These are phyloP conservation scores for Diaporthe sp. DNA, from an alignment of 2,329 filamentous ascomycete species.

Conservation along the genomic window DNA sequence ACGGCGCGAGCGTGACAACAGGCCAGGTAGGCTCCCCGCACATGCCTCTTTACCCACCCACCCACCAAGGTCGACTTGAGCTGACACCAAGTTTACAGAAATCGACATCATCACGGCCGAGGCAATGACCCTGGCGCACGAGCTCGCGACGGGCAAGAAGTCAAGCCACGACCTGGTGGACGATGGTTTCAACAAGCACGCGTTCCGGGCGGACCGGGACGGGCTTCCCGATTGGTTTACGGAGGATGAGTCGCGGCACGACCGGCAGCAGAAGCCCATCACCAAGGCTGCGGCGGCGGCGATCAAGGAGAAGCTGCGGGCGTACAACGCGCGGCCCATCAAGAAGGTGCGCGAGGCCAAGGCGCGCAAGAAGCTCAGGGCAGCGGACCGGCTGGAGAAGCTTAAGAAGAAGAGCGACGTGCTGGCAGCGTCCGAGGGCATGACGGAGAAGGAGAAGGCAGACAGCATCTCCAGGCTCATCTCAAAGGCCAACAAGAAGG, in stretches of 20 bases:
- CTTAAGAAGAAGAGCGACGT: conserved; percentile 96
- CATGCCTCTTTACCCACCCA: background rate
- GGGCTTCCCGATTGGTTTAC: conserved; percentile 98
- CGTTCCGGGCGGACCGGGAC: conserved; percentile 84
- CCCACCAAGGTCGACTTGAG: background rate
- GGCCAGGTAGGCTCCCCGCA: conserved; percentile 58
- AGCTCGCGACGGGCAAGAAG: conserved; percentile 87
- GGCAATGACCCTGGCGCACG: conserved; percentile 96
- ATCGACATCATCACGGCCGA: conserved; percentile 99
- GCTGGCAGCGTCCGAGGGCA: conserved; percentile 86
- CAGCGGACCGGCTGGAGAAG: conserved; percentile 90
- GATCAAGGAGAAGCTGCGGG: conserved; percentile 93
- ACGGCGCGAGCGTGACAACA: conserved; percentile 70
- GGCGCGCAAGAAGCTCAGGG: conserved; percentile 96
- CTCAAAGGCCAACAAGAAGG: conserved; percentile 85
- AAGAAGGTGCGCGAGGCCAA: conserved; percentile 99
- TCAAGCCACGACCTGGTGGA: conserved; percentile 84
- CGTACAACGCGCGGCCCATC: conserved; percentile 94
- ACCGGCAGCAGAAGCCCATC: conserved; percentile 87
- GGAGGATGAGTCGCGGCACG: conserved; percentile 89
- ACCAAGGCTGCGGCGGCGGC: conserved; percentile 89
- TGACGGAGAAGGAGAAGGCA: conserved; percentile 97
- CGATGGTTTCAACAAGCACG: conserved; percentile 92
- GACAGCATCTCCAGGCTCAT: conserved; percentile 84
- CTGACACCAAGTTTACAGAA: conserved; percentile 59